These are phyloP conservation scores for Albifimbria verrucaria DNA, from an alignment of 2,329 filamentous ascomycete species.

Conservation along the genomic window DNA sequence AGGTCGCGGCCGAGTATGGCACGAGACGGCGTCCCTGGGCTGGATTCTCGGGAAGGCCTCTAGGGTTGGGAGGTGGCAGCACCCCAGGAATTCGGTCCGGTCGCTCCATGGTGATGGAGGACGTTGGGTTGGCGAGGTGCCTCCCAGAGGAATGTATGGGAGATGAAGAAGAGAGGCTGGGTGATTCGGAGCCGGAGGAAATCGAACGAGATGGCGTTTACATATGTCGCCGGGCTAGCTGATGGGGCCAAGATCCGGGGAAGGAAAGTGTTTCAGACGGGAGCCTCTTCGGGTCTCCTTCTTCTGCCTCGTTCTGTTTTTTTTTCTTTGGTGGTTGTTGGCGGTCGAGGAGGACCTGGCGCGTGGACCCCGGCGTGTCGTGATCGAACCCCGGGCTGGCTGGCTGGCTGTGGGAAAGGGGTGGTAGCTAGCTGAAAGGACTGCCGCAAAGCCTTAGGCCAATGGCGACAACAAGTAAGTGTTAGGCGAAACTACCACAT, in stretches of 20 bases:
- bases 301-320: neutral
- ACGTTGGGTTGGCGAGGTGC: neutral
- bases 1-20: slow-evolving; percentile 33
- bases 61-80: slow-evolving; percentile 18
- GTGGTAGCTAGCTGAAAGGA: neutral
- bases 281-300: neutral
- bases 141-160: slow-evolving; percentile 8
- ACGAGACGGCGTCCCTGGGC: slow-evolving; percentile 35
- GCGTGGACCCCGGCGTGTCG: neutral
- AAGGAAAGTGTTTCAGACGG: slow-evolving; percentile 25
- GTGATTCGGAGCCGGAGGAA: slow-evolving; percentile 14
- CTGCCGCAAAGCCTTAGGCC: neutral
- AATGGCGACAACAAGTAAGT: neutral
- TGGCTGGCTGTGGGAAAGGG: neutral
- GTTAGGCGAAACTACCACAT: neutral
- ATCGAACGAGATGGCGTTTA: neutral
- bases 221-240: neutral
- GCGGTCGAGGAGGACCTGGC: neutral
- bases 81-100: slow-evolving; percentile 26
- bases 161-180: slow-evolving; percentile 12
- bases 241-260: slow-evolving; percentile 10
- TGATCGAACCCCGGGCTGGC: neutral
- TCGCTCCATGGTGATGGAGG: slow-evolving; percentile 29
- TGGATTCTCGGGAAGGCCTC: slow-evolving; percentile 39
- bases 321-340: no score